These are phyloP conservation scores for Boletus semigastroideus DNA, from an alignment of 1,284 basidiomycete genomes.

Conservation along the genomic window DNA sequence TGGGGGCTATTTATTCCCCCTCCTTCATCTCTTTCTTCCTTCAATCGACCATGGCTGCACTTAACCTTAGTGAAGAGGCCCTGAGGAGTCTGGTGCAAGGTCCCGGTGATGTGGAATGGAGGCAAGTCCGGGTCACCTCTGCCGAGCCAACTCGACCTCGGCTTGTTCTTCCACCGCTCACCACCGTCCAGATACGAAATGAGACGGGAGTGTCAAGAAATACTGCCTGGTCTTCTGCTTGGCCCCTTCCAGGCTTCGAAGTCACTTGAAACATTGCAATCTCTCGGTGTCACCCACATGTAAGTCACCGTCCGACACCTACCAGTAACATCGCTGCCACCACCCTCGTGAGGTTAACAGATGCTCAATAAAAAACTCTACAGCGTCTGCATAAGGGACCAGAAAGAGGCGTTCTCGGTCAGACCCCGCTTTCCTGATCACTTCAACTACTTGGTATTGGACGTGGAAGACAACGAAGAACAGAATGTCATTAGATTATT, in stretches of 20 bases:
- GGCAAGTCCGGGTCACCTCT: slow-evolving; percentile 40
- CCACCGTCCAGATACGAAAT: slow-evolving; percentile 78
- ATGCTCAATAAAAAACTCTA: slow-evolving; percentile 1
- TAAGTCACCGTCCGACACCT: slow-evolving; percentile 40
- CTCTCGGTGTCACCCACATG: slow-evolving; percentile 84
- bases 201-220: slow-evolving; percentile 90
- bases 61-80: slow-evolving; percentile 47
- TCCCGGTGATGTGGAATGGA: slow-evolving; percentile 77
- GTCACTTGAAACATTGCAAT: slow-evolving; percentile 64
- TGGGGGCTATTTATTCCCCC: not conserved
- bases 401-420: slow-evolving; percentile 85
- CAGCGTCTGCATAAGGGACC: slow-evolving; percentile 86
- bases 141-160: not conserved
- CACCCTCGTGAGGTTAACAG: not conserved
- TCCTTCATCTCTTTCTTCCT: slow-evolving; percentile 1
- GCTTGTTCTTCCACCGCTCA: slow-evolving; percentile 7
- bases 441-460: slow-evolving; percentile 79
- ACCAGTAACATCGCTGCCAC: slow-evolving; percentile 1
- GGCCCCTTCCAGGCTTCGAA: slow-evolving; percentile 90
- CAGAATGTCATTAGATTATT: slow-evolving; percentile 88
- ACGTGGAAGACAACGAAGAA: slow-evolving; percentile 89
- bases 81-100: slow-evolving; percentile 68
- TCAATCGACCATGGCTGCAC: slow-evolving; percentile 16
- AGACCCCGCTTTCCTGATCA: slow-evolving; percentile 80
- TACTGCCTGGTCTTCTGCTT: slow-evolving; percentile 80